These are phyloP conservation scores for Podosphaera xanthii DNA, from an alignment of 2,329 filamentous ascomycete genomes.

Conservation along the genomic window DNA sequence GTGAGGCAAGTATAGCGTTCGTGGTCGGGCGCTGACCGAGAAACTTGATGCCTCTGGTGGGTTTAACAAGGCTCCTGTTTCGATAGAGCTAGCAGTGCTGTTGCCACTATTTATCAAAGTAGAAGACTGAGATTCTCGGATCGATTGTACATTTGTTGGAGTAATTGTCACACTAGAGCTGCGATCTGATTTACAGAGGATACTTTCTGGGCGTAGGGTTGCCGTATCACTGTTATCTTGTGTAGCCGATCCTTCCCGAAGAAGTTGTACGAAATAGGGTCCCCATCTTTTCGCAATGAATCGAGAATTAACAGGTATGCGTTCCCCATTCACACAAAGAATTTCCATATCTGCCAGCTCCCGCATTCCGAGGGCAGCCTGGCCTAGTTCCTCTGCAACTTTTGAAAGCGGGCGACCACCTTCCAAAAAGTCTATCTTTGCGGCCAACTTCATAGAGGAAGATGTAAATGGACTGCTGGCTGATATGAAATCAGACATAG, in stretches of 20 bases:
- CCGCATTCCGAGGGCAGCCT: conserved; percentile 52
- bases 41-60: conserved; percentile 9
- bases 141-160: conserved; percentile 28
- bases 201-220: conserved; percentile 41
- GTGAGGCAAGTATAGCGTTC: conserved; percentile 81
- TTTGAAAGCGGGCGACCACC: conserved; percentile 55
- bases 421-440: conserved; percentile 40
- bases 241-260: conserved; percentile 45
- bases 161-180: conserved; percentile 78
- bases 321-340: conserved; percentile 70
- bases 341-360: conserved; percentile 96
- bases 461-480: conserved; percentile 48
- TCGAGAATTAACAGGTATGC: conserved; percentile 81
- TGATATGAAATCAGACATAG: conserved; percentile 66
- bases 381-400: conserved; percentile 67
- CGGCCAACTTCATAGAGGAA: conserved; percentile 19
- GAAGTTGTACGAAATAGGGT: conserved; percentile 78
- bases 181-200: conserved; percentile 35
- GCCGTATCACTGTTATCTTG: conserved; percentile 52
- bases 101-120: conserved; percentile 18
- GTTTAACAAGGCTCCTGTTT: conserved; percentile 5
- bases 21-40: conserved; percentile 34
- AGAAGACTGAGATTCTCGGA: conserved; percentile 24
- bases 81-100: neutral
- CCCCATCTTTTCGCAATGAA: conserved; percentile 80